Evolutionary conservation across 192 early-diverging fungal species (phyloP), one percentile per base, ranked within the genome.

Genomic region (Coemansia asiatica): DNA sequence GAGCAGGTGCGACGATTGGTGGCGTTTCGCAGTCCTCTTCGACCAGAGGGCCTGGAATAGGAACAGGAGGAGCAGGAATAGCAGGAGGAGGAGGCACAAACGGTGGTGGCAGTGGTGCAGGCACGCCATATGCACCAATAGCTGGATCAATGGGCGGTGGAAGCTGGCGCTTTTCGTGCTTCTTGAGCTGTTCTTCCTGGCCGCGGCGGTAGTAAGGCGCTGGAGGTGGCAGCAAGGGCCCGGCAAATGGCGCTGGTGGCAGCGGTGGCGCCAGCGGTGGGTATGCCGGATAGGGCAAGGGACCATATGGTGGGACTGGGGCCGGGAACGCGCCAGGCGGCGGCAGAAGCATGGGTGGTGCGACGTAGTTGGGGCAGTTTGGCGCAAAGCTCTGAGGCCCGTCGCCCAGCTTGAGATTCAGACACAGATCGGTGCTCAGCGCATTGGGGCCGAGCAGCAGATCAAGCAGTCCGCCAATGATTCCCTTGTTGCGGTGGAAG

Each of bases 391-490:
- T 74, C 69, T 74, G 77, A 47, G 77, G 72, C 2, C 66, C 77
- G 22, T 74, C 77, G 28, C 77, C 77, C 4, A 80, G 69, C 68
- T 80, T 80, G 35, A 80, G 72, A 38, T 80, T 67, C 25, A 80
- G 58, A 53, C 77, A 80, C 28, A 79, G 21, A 27, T 79, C 76
- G 4, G 67, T 59, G 64, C 64, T 73, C 64, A 79, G 60, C 5
- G 71, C 76, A 21, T 79, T 79, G 55, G 76, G 76, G 12, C 76
- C 76, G 15, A 79, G 67, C 22, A 79, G 76, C 25, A 73, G 64
- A 19, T 79, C 76, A 21, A 79, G 70, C 22, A 79, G 69, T 15
- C 71, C 67, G 46, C 70, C 71, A 15, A 79, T 47, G 1, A 79
- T 65, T 18, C 76, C 76, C 67, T 79, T 79, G 61, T 65, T 79